Evolutionary conservation across 1,284 basidiomycete species (phyloP).

Genomic region (Tilletia setariae): DNA sequence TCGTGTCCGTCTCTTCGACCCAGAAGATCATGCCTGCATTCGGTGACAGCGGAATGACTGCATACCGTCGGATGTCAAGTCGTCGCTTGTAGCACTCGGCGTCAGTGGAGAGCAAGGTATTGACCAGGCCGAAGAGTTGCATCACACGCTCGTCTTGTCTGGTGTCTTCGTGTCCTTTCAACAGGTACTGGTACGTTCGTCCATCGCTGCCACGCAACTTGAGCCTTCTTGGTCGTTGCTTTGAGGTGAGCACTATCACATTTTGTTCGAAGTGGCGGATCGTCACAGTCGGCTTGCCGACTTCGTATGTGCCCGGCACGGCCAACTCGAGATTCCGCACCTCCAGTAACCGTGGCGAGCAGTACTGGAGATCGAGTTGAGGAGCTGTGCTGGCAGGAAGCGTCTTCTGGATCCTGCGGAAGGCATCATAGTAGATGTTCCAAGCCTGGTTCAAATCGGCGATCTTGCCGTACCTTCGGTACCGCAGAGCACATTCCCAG

Average conservation of each 20-base stretch:
- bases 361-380: slow-evolving; percentile 87
- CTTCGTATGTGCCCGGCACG: slow-evolving; percentile 93
- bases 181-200: slow-evolving; percentile 82
- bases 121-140: slow-evolving; percentile 97
- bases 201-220: slow-evolving; percentile 88
- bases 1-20: slow-evolving; percentile 93
- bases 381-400: slow-evolving; percentile 77
- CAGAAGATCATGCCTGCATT: slow-evolving; percentile 93
- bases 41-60: slow-evolving; percentile 91
- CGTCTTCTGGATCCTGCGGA: slow-evolving; percentile 94
- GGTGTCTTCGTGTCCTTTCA: slow-evolving; percentile 98
- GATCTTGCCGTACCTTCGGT: slow-evolving; percentile 76
- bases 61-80: slow-evolving; percentile 87
- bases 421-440: slow-evolving; percentile 96
- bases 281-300: slow-evolving; percentile 77
- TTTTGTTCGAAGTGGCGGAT: slow-evolving; percentile 66
- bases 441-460: slow-evolving; percentile 96
- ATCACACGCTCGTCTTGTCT: slow-evolving; percentile 99
- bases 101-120: slow-evolving; percentile 87
- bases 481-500: slow-evolving; percentile 84
- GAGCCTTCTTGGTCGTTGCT: slow-evolving; percentile 89
- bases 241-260: slow-evolving; percentile 83
- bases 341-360: slow-evolving; percentile 86
- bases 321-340: slow-evolving; percentile 87
- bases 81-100: slow-evolving; percentile 94